Conservation (phyloP, 768 basidiomycete species). For the Leccinum uliginosum region DNA sequence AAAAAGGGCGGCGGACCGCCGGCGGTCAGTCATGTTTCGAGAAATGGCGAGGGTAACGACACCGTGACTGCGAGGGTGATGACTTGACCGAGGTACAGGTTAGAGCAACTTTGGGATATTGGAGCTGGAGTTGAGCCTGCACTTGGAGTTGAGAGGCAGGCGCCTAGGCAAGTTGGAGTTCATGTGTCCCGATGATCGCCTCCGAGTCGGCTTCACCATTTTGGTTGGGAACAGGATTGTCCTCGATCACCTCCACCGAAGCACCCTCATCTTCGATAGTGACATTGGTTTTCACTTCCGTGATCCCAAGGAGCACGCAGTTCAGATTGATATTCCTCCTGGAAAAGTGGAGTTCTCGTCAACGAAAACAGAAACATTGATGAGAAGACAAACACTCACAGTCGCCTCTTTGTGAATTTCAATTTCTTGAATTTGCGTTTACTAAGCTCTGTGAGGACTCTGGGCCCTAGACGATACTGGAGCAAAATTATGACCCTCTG, state of each 20-base stretch:
- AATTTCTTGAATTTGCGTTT: constrained; percentile 95
- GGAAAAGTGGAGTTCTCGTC: constrained; percentile 8
- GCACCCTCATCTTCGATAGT: constrained; percentile 40
- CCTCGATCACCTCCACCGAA: constrained; percentile 40
- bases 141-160: constrained; percentile 33
- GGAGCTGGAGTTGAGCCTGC: constrained; percentile 32
- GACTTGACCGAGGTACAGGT: no score
- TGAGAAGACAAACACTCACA: neutral
- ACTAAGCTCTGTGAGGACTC: constrained; percentile 81
- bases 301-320: constrained; percentile 21
- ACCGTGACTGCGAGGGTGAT: no score
- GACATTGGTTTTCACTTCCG: constrained; percentile 33
- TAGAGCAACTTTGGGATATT: no score
- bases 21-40: no score
- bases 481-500: constrained; percentile 83
- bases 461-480: constrained; percentile 83
- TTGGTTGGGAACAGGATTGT: constrained; percentile 17
- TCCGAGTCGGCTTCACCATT: constrained; percentile 33
- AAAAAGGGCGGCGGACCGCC: no score
- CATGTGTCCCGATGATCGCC: constrained; percentile 36
- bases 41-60: no score
- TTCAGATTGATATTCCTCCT: constrained; percentile 77
- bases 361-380: neutral
- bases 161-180: constrained; percentile 15
- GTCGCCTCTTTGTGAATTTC: constrained; percentile 81